phyloP scores from a whole-genome alignment of 495 filamentous ascomycete genomes.

The Aspergillus haitiensis region DNA sequence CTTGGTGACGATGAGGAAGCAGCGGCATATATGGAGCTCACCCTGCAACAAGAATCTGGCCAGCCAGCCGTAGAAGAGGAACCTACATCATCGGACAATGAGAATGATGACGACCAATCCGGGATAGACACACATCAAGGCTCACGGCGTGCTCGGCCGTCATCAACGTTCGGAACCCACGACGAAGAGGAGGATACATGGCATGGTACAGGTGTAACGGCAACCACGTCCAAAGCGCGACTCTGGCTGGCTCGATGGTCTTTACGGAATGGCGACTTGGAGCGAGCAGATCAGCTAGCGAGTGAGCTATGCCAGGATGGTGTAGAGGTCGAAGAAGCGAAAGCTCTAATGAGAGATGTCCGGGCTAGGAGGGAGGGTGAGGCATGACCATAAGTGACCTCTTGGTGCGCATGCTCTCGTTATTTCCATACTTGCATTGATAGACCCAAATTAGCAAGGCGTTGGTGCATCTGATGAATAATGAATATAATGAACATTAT shows the following conservation, averaged over 20 bases:
- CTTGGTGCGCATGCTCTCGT: neutral
- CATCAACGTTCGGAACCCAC: conserved; percentile 9
- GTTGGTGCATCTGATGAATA: conserved; percentile 3
- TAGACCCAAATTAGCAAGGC: conserved; percentile 12
- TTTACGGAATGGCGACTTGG: conserved; percentile 69
- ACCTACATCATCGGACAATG: conserved; percentile 33
- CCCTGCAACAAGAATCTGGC: conserved; percentile 75
- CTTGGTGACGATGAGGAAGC: conserved; percentile 74
- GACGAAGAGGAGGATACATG: conserved; percentile 43
- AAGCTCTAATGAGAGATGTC: conserved; percentile 88
- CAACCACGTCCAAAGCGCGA: conserved; percentile 83
- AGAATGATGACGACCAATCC: conserved; percentile 47
- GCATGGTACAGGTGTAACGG: conserved; percentile 74
- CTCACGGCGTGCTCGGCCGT: conserved; percentile 24
- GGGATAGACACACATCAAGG: conserved; percentile 24
- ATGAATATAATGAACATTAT: conserved; percentile 5
- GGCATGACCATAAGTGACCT: neutral
- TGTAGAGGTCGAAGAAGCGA: conserved; percentile 96
- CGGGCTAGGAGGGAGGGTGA: conserved; percentile 70
- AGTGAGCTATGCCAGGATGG: conserved; percentile 95
- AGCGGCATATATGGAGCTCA: conserved; percentile 91
- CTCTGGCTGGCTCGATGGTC: conserved; percentile 91
- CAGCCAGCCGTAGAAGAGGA: conserved; percentile 48
- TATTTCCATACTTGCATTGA: neutral
- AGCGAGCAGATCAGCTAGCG: conserved; percentile 75